These are phyloP conservation scores for Penicillium riverlandense DNA, from an alignment of 495 filamentous ascomycete species.

Conservation along the genomic window DNA sequence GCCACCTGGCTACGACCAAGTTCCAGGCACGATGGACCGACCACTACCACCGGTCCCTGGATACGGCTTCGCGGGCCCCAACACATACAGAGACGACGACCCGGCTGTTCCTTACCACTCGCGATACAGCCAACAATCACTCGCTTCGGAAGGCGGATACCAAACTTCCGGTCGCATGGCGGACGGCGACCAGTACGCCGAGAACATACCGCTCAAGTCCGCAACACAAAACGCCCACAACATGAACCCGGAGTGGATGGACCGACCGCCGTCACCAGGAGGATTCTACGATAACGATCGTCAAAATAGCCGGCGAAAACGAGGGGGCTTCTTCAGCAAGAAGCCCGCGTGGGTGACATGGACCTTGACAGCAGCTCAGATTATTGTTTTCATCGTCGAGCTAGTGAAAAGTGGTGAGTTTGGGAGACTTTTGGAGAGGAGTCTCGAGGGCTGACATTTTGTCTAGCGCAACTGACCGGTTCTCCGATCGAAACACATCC, in stretches of 20 bases:
- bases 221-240: conserved; percentile 18
- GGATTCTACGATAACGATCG: conserved; percentile 8
- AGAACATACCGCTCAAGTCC: conserved; percentile 44
- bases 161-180: conserved; percentile 22
- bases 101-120: conserved; percentile 26
- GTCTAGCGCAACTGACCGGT: conserved; percentile 30
- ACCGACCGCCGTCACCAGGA: conserved; percentile 31
- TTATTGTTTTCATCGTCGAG: conserved; percentile 86
- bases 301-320: conserved; percentile 16
- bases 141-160: conserved; percentile 30
- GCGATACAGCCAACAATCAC: conserved; percentile 35
- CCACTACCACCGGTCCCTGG: conserved; percentile 17
- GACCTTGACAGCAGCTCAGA: conserved; percentile 66
- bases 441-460: conserved; percentile 5
- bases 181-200: conserved; percentile 40
- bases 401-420: conserved; percentile 70
- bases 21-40: conserved; percentile 20
- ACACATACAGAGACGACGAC: conserved; percentile 20
- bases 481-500: conserved; percentile 82
- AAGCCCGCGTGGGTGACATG: conserved; percentile 79
- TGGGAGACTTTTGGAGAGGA: neutral
- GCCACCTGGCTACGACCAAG: conserved; percentile 39
- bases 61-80: conserved; percentile 21
- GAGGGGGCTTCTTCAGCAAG: conserved; percentile 47
- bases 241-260: conserved; percentile 32